Conservation (phyloP, 73 alveolate genomes). For the Paraurostyla sp. region DNA sequence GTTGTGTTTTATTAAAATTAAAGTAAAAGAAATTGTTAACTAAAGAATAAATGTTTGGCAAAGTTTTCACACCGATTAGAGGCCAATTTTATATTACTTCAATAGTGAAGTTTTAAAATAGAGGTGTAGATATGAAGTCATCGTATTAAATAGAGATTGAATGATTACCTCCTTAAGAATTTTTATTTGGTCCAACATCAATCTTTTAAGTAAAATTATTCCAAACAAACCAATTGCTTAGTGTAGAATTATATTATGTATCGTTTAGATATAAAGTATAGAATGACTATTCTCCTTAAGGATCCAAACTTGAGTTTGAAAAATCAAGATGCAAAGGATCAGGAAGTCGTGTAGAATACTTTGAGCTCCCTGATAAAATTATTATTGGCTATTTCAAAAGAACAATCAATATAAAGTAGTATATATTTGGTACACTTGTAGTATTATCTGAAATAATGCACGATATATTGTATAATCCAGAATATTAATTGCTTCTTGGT, state of each 20-base stretch:
- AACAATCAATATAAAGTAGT: no score
- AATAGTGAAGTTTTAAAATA: not conserved
- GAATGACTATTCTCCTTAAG: not conserved
- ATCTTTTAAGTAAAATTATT: not conserved
- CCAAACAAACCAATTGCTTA: not conserved
- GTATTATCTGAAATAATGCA: no score
- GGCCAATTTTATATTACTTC: constrained; percentile 29
- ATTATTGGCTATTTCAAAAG: no score
- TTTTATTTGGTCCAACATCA: not conserved
- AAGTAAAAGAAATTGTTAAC: not conserved
- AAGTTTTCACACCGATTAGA: not conserved
- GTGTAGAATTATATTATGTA: not conserved
- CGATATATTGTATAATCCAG: no score
- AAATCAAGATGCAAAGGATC: no score
- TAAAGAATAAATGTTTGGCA: not conserved
- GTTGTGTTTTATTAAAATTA: not conserved
- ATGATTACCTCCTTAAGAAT: not conserved
- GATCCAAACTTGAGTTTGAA: not conserved
- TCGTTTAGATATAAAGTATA: not conserved
- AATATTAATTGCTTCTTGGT: no score
- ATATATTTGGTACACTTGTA: no score
- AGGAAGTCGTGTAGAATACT: no score
- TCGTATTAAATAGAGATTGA: not conserved
- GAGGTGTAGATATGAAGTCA: not conserved
- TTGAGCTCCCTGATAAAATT: no score